Evolutionary conservation across 2,329 filamentous ascomycete genomes (phyloP), one percentile per base, ranked within the genome.

Genomic region (Trichoderma aggressivum): DNA sequence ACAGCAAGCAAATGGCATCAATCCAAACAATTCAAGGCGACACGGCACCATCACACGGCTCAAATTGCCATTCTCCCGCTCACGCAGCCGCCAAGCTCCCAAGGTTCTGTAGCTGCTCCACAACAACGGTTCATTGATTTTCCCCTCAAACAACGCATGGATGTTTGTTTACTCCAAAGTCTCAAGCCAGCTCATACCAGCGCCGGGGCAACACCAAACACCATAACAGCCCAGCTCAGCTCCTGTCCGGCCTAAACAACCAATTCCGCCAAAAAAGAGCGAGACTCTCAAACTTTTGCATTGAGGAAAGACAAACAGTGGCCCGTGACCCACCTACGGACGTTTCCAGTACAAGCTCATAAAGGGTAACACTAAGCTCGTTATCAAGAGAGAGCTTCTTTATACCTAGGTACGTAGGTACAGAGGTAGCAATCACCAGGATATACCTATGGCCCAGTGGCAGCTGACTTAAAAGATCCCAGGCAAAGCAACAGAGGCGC

Each of bases 151-250:
- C 47, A 65, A n/a, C 47, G 14, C 55, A 32, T 18, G 55, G 8
- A n/a, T 62, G 64, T 50, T 68, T 60, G 64, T 68, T 68, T 60
- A 68, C 55, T 12, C 28, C 5, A 10, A 59, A 26, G 53, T 34
- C 34, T 59, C 53, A 47, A 32, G 36, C 34, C 53, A 47, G 53
- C 36, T 34, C 55, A 34, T 68, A 26, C 53, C 64, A 58, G 24
- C 34, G n/a, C 53, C 55, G 11, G 7, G 36, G 55, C 64, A 60
- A 68, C 64, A 67, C 32, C 47, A 43, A n/a, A 53, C 47, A 24
- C 47, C 47, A 53, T 30, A 12, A 26, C 28, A 3, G 47, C 50
- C 18, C 21, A 2, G 28, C n/a, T 28, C 18, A 59, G 16, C 28
- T 26, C 26, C 14, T n/a, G 16, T n/a, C 47, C 12, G 24, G 7